phyloP scores from a whole-genome alignment of 371 early-diverging fungal genomes.

The Mortierella polycephala region DNA sequence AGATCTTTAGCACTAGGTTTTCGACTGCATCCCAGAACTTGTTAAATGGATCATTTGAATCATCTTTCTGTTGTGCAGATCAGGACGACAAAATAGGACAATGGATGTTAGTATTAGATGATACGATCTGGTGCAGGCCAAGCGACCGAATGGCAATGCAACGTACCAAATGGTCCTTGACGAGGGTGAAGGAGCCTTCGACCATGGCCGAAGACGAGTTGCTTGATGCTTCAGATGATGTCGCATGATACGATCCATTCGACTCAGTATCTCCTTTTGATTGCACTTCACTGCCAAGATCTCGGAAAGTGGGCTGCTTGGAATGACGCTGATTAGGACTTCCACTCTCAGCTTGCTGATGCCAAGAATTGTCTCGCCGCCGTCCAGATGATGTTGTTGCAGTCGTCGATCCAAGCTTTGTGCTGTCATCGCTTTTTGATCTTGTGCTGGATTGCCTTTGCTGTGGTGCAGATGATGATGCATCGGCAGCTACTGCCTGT shows the following conservation, averaged over 20 bases:
- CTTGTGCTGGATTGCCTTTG: slow-evolving; percentile 10
- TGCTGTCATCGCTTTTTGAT: background rate
- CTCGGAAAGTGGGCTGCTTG: background rate
- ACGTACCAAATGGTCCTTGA: slow-evolving; percentile 40
- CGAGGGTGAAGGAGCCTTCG: slow-evolving; percentile 45
- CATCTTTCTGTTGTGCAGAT: slow-evolving; percentile 52
- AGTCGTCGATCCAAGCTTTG: background rate
- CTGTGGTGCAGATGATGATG: background rate
- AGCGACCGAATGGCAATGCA: background rate
- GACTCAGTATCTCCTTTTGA: slow-evolving; percentile 9
- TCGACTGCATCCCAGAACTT: slow-evolving; percentile 86
- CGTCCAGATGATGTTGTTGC: slow-evolving; percentile 10
- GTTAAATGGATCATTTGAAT: slow-evolving; percentile 78
- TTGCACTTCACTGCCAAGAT: background rate
- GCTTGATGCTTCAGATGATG: slow-evolving; percentile 29
- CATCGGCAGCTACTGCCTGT: slow-evolving; percentile 12
- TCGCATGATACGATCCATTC: slow-evolving; percentile 19
- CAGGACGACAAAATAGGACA: background rate
- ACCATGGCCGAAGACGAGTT: slow-evolving; percentile 46
- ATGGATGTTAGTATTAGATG: background rate
- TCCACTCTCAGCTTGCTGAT: background rate
- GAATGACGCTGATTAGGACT: background rate
- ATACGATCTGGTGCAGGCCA: background rate
- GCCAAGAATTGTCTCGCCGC: background rate
- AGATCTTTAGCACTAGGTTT: slow-evolving; percentile 75